phyloP scores from a whole-genome alignment of 2,329 filamentous ascomycete species.

The Meredithiella fracta region DNA sequence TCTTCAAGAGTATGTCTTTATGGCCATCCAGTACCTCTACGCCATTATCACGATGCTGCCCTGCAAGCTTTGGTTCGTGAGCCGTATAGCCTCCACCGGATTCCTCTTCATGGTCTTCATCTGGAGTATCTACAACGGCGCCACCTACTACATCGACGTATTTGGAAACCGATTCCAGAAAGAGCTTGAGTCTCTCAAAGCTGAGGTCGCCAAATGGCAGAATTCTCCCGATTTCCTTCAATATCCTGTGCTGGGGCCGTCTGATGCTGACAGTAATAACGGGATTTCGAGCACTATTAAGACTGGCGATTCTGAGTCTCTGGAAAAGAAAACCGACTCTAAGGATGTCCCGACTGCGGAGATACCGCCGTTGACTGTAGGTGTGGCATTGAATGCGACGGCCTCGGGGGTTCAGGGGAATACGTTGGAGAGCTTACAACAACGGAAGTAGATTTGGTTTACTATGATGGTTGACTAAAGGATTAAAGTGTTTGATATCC shows the following conservation, averaged over 20 bases:
- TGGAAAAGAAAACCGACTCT: background rate
- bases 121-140: slow-evolving; percentile 93
- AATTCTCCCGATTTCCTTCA: slow-evolving; percentile 32
- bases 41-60: slow-evolving; percentile 87
- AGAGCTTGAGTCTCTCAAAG: slow-evolving; percentile 75
- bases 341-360: slow-evolving; percentile 1
- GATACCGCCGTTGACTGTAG: slow-evolving; percentile 4
- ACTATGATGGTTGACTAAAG: too few species aligned
- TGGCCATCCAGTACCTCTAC: slow-evolving; percentile 88
- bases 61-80: slow-evolving; percentile 90
- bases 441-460: slow-evolving; percentile 1
- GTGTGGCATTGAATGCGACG: background rate
- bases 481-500: too few species aligned
- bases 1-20: slow-evolving; percentile 80
- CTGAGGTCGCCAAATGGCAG: slow-evolving; percentile 83
- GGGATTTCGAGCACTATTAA: background rate
- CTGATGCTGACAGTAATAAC: background rate
- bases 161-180: slow-evolving; percentile 96
- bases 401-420: slow-evolving; percentile 7
- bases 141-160: slow-evolving; percentile 95
- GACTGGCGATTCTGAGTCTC: slow-evolving; percentile 1
- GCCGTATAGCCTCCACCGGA: slow-evolving; percentile 55
- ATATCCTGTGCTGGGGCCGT: slow-evolving; percentile 7
- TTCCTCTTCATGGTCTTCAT: slow-evolving; percentile 75
- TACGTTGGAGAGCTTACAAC: background rate